These are phyloP conservation scores for Nicotiana benthamiana DNA, from an alignment of 257 asterid species.

Conservation along the genomic window DNA sequence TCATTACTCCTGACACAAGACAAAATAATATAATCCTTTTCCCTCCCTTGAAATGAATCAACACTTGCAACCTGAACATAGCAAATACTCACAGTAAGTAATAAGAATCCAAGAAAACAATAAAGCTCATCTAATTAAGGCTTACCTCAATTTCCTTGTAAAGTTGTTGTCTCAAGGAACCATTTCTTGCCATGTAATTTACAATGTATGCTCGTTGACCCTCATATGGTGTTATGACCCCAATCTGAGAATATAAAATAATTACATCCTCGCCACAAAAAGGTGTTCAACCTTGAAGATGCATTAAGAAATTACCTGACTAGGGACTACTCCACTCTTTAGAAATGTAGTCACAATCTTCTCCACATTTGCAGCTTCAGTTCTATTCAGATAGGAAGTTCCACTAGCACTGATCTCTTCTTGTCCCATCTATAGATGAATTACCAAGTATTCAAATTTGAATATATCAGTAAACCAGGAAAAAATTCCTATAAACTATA, in stretches of 20 bases:
- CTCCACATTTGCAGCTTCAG: slow-evolving; percentile 98
- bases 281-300: neutral
- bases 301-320: slow-evolving; percentile 48
- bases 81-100: neutral
- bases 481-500: neutral
- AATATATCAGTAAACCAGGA: neutral
- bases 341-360: slow-evolving; percentile 92
- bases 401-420: slow-evolving; percentile 99
- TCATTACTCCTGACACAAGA: slow-evolving; percentile 99
- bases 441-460: neutral
- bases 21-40: slow-evolving; percentile 87
- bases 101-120: neutral
- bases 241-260: slow-evolving; percentile 41
- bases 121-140: neutral
- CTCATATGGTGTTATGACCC: slow-evolving; percentile 98
- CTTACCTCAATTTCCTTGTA: slow-evolving; percentile 97
- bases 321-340: slow-evolving; percentile 96
- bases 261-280: neutral
- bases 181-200: slow-evolving; percentile 94
- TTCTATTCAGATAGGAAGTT: slow-evolving; percentile 89
- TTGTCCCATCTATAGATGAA: slow-evolving; percentile 85
- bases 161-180: slow-evolving; percentile 90
- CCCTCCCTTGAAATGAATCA: slow-evolving; percentile 99
- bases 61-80: slow-evolving; percentile 88
- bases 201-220: slow-evolving; percentile 99